Percentiles rank a stretch among this genome's conserved stretches.
Conservation (phyloP, 495 filamentous ascomycete species). For the Talaromyces nanjingensis region DNA sequence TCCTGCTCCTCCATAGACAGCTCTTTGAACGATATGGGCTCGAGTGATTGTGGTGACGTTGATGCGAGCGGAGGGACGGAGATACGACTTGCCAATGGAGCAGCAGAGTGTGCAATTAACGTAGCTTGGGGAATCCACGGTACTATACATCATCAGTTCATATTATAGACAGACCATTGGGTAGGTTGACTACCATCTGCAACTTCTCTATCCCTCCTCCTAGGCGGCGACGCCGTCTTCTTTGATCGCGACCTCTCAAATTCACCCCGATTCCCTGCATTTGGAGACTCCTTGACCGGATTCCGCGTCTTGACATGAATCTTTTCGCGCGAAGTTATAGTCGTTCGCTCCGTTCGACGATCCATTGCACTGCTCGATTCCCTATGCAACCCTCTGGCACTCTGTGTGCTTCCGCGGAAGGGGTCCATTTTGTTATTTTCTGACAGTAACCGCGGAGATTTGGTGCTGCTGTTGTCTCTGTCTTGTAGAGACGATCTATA, state of each 20-base stretch:
- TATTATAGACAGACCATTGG: neutral
- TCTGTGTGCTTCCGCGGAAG: conserved; percentile 27
- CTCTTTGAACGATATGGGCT: conserved; percentile 64
- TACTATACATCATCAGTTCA: conserved; percentile 30
- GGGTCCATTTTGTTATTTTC: conserved; percentile 26
- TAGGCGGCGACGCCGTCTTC: conserved; percentile 31
- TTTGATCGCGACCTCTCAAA: conserved; percentile 37
- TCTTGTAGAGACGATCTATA: conserved; percentile 23
- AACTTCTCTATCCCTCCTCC: conserved; percentile 32
- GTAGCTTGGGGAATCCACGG: conserved; percentile 81
- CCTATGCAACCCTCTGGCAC: conserved; percentile 27
- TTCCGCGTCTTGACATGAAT: conserved; percentile 56
- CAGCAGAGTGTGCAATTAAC: conserved; percentile 75
- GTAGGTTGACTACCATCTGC: conserved; percentile 25
- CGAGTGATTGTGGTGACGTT: conserved; percentile 59
- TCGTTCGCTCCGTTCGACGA: conserved; percentile 35
- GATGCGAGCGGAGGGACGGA: conserved; percentile 77
- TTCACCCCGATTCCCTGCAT: conserved; percentile 34
- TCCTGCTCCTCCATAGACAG: conserved; percentile 78
- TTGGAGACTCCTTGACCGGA: conserved; percentile 52
- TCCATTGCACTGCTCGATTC: conserved; percentile 27
- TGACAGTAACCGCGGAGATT: neutral
- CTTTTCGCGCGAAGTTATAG: conserved; percentile 60
- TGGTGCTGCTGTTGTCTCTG: conserved; percentile 12
- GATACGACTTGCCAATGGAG: conserved; percentile 79